Conservation (phyloP, 1,284 basidiomycete species). For the Pseudomicrostroma phylloplanum region DNA sequence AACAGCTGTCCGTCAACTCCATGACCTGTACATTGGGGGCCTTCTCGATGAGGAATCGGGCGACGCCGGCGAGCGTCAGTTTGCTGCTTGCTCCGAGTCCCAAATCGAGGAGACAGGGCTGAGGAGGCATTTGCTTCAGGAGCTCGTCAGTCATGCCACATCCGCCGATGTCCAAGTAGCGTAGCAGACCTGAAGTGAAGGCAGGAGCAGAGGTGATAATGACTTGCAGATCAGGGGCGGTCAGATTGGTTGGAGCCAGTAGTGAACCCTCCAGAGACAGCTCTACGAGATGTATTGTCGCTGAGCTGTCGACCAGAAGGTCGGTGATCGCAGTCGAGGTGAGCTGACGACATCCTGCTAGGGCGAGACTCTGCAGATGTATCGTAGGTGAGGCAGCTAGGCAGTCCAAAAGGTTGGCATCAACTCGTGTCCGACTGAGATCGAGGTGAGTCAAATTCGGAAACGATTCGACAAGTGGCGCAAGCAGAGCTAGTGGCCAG, state of each 20-base stretch:
- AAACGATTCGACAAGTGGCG: constrained; percentile 75
- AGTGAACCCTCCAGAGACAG: constrained; percentile 82
- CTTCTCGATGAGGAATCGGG: constrained; percentile 65
- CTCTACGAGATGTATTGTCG: constrained; percentile 62
- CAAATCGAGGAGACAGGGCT: constrained; percentile 60
- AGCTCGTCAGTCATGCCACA: constrained; percentile 61
- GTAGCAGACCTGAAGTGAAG: constrained; percentile 67
- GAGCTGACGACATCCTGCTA: constrained; percentile 80
- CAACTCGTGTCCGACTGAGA: constrained; percentile 62
- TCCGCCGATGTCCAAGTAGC: constrained; percentile 85
- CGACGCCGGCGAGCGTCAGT: constrained; percentile 64
- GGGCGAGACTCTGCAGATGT: constrained; percentile 69
- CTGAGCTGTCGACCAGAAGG: constrained; percentile 67
- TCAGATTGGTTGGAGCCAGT: constrained; percentile 75
- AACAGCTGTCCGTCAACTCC: constrained; percentile 66
- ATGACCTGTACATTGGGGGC: constrained; percentile 78
- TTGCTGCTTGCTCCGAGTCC: constrained; percentile 70
- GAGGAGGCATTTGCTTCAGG: constrained; percentile 58
- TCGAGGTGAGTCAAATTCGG: constrained; percentile 73
- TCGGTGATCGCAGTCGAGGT: constrained; percentile 70
- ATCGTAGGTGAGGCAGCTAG: constrained; percentile 63
- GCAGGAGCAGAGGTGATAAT: constrained; percentile 73
- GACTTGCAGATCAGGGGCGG: constrained; percentile 62
- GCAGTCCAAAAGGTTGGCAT: constrained; percentile 66
- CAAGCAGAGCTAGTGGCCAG: constrained; percentile 69